A percentile compares a stretch with the other conserved stretches of the same genome.
phyloP scores from a whole-genome alignment of 1,284 basidiomycete species.

The Microbotryum intermedium region DNA sequence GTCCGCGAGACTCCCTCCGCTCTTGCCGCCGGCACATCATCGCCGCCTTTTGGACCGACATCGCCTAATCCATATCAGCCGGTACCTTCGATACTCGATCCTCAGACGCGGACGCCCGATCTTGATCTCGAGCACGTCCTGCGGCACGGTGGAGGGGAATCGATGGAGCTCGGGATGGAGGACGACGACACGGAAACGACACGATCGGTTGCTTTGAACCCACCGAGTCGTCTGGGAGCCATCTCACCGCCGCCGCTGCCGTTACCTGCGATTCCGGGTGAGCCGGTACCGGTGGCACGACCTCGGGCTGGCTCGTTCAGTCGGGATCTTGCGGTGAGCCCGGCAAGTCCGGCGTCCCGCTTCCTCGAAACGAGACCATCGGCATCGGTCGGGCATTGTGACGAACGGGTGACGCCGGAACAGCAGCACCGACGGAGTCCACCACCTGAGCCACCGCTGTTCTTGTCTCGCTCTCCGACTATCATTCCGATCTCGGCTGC shows the following conservation, averaged over 20 bases:
- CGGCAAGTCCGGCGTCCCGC: constrained; percentile 5
- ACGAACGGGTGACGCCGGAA: not conserved
- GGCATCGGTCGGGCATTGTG: not conserved
- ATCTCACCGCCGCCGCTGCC: constrained; percentile 5
- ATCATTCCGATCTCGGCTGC: too few relatives aligned
- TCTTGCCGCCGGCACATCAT: not conserved
- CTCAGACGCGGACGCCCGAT: not conserved
- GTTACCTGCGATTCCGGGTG: not conserved
- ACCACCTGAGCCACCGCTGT: not conserved
- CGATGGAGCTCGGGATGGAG: not conserved
- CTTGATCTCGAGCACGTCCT: not conserved
- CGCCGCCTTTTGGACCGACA: constrained; percentile 10
- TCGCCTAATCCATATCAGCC: not conserved
- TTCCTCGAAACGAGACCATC: constrained; percentile 9
- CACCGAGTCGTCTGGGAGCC: not conserved
- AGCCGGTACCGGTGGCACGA: not conserved
- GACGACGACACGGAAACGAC: not conserved
- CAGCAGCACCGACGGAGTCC: not conserved
- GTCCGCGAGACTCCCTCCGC: not conserved
- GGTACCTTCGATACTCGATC: not conserved
- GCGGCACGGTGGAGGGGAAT: not conserved
- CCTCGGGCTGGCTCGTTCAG: constrained; percentile 1
- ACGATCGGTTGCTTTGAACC: not conserved
- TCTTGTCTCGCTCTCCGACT: not conserved
- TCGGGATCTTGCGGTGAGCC: not conserved